Evolutionary conservation across 169 alveolate genomes (phyloP).

Genomic region (Cryptosporidium sp.): DNA sequence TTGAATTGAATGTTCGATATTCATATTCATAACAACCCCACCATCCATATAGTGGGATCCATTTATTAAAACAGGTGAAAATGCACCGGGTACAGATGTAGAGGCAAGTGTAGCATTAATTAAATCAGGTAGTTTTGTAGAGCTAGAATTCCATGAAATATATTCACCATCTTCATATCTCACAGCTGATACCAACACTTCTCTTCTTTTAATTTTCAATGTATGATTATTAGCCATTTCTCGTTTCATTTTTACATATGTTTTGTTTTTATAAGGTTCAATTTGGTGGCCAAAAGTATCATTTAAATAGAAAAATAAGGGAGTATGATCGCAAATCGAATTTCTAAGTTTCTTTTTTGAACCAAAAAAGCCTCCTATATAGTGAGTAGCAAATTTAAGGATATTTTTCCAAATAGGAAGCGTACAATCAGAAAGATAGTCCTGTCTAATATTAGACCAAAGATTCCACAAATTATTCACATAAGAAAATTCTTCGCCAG

Average conservation of each 20-base stretch:
- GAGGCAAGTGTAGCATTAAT: conserved; percentile 71
- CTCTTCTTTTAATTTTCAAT: conserved; percentile 55
- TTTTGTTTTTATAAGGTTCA: conserved; percentile 56
- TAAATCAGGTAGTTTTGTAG: conserved; percentile 25
- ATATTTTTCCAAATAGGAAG: conserved; percentile 71
- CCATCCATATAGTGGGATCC: conserved; percentile 74
- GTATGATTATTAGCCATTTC: conserved; percentile 2
- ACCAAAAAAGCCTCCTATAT: conserved; percentile 31
- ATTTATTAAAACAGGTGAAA: conserved; percentile 68
- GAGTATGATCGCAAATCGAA: conserved; percentile 56
- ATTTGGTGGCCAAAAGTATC: conserved; percentile 59
- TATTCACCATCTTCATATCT: conserved; percentile 74
- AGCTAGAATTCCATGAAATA: conserved; percentile 69
- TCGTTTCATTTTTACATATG: conserved; percentile 16
- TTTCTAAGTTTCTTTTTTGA: conserved; percentile 41
- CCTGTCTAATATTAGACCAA: conserved; percentile 67
- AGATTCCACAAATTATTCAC: conserved; percentile 43
- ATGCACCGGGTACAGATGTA: conserved; percentile 73
- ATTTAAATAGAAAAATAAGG: conserved; percentile 31
- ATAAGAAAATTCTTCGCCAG: conserved; percentile 63
- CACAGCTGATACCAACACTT: conserved; percentile 63
- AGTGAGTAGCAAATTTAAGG: conserved; percentile 37
- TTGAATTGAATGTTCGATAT: conserved; percentile 54
- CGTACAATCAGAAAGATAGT: conserved; percentile 66
- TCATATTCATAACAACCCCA: conserved; percentile 70